Base-by-base conservation (phyloP, 2,329 filamentous ascomycete species). In the Fusarium sp. region DNA sequence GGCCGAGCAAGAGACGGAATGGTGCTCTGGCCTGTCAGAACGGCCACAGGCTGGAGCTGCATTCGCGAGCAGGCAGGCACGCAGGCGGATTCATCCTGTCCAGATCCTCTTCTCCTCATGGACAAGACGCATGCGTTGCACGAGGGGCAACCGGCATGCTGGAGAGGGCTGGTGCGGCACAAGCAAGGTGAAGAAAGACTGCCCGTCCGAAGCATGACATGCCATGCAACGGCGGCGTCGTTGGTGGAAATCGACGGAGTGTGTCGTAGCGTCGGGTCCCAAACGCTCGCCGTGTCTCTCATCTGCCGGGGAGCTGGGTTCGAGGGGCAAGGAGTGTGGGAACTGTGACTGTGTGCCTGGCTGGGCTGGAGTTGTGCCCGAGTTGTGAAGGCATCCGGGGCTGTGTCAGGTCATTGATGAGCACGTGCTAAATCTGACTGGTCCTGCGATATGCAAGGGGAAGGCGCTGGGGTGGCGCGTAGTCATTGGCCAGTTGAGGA, bases 251-350 rank as follows among this genome's bases (percentile, higher is more conserved):
- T 71, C 47, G 54, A 64, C 50, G 64, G 71, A 47, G 60, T 36
- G 57, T 63, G 66, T 77, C 62, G 74, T 77, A 78, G 76, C 74
- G 75, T 67, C 64, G 27, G 67, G 54, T 75, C 68, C 73, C 64
- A 78, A 78, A 77, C 74, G 67, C 70, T 76, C 57, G 70, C 50
- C 58, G 60, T 74, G 73, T 77, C 73, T 71, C 75, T 77, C 70
- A 74, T 78, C 70, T 79, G 73, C 77, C 72, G 68, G 74, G 67
- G 73, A 63, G 63, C 61, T 66, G 68, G 63, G 64, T 64, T 61
- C 20, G 63, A 63, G 54, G 60, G 36, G 42, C 35, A 50, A 42
- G 33, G 35, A 25, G 31, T 57, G 47, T 47, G 42, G 52, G 64
- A 66, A 65, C 69, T 72, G 64, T 36, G 27, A 58, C 68, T 61